A percentile compares a stretch with the other conserved stretches of the same genome.
These are phyloP conservation scores for Craspedostauros australis DNA, from an alignment of 108 stramenopile species.

Conservation along the genomic window DNA sequence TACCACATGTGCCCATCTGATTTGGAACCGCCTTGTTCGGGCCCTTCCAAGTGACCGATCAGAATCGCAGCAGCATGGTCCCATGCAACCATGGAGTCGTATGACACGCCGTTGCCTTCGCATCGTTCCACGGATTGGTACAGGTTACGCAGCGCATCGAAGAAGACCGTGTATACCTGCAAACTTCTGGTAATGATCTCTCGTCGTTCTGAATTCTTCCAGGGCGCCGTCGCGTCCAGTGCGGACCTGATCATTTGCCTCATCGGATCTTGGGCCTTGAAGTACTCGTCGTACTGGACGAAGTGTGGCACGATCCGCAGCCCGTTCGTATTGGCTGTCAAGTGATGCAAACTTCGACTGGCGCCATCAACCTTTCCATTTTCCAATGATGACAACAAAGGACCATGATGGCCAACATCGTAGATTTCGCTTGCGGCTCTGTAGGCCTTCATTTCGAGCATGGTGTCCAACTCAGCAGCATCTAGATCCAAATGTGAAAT, in stretches of 20 bases:
- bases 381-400: slow-evolving; percentile 2
- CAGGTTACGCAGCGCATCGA: slow-evolving; percentile 52
- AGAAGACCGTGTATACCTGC: slow-evolving; percentile 62
- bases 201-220: slow-evolving; percentile 38
- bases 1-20: slow-evolving; percentile 52
- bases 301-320: slow-evolving; percentile 66
- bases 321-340: slow-evolving; percentile 52
- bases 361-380: slow-evolving; percentile 17
- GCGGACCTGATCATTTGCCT: slow-evolving; percentile 52
- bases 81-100: slow-evolving; percentile 22
- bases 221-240: slow-evolving; percentile 20
- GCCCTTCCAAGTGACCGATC: slow-evolving; percentile 63
- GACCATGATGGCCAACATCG: slow-evolving; percentile 51
- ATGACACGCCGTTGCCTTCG: background rate
- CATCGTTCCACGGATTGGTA: slow-evolving; percentile 56
- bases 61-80: slow-evolving; percentile 68
- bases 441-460: slow-evolving; percentile 64
- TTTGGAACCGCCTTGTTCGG: slow-evolving; percentile 25
- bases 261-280: slow-evolving; percentile 38
- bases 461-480: slow-evolving; percentile 53
- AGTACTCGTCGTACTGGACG: slow-evolving; percentile 38
- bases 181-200: slow-evolving; percentile 37
- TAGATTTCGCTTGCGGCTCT: slow-evolving; percentile 60
- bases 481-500: slow-evolving; percentile 65
- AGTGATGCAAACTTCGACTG: slow-evolving; percentile 20